Percentiles rank a stretch among this genome's conserved stretches.
Conservation (phyloP, 164 flowering plant species). For the Taxillus chinensis region DNA sequence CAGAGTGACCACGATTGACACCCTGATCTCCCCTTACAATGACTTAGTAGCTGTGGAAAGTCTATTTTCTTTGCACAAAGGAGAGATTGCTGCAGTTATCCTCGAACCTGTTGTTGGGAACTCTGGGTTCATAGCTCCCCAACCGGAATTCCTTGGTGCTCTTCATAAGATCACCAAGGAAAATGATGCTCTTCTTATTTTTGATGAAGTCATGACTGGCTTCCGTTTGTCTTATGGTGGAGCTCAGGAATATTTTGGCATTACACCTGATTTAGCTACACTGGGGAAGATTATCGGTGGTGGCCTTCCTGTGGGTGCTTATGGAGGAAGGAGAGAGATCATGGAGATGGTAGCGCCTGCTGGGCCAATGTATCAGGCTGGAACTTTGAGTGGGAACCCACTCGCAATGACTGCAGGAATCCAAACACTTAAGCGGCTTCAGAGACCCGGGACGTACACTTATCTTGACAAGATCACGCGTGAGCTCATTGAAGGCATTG, state of each 20-base stretch:
- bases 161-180: constrained; percentile 57
- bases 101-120: constrained; percentile 97
- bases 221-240: constrained; percentile 90
- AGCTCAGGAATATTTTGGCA: constrained; percentile 81
- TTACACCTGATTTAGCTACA: constrained; percentile 82
- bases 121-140: constrained; percentile 74
- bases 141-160: constrained; percentile 53
- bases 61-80: constrained; percentile 56
- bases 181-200: constrained; percentile 64
- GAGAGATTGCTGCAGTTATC: constrained; percentile 73
- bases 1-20: constrained; percentile 57
- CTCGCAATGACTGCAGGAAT: constrained; percentile 98
- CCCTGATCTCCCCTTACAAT: constrained; percentile 73
- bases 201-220: constrained; percentile 97
- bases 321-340: constrained; percentile 90
- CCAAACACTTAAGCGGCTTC: constrained; percentile 69
- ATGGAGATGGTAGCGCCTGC: constrained; percentile 99
- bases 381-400: constrained; percentile 95
- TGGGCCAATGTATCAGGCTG: constrained; percentile 97
- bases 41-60: constrained; percentile 53
- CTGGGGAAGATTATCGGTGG: constrained; percentile 96
- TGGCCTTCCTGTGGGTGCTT: constrained; percentile 96
- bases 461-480: constrained; percentile 59
- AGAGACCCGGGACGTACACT: constrained; percentile 58
- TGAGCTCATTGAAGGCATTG: constrained; percentile 55